Evolutionary conservation across 1,139 yeast genomes (phyloP).

Genomic region (Candida sanyaensis): DNA sequence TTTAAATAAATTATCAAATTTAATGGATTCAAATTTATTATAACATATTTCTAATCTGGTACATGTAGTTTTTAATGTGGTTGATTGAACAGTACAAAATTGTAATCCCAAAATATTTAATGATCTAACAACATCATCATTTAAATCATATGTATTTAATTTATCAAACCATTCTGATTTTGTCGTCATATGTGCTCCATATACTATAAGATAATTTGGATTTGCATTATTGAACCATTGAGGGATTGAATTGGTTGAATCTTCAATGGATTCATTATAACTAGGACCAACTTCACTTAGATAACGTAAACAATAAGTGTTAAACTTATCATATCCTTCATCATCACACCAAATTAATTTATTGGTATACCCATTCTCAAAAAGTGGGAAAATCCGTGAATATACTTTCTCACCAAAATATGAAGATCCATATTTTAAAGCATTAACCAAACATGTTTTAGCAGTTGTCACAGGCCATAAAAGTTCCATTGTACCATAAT

Average conservation of each 20-base stretch:
- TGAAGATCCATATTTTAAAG: constrained; percentile 9
- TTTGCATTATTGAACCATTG: constrained; percentile 5
- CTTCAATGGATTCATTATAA: neutral
- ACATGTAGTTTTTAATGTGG: constrained; percentile 5
- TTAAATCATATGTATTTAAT: neutral
- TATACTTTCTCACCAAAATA: constrained; percentile 10
- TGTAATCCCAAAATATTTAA: constrained; percentile 7
- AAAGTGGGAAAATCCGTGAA: constrained; percentile 5
- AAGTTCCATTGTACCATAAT: constrained; percentile 4
- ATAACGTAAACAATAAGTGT: constrained; percentile 6
- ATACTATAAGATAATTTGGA: constrained; percentile 3
- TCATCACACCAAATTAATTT: constrained; percentile 8
- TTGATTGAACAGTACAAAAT: constrained; percentile 7
- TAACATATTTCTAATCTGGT: constrained; percentile 4
- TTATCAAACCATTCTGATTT: constrained; percentile 3
- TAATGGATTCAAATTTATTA: constrained; percentile 4
- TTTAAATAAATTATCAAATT: constrained; percentile 4
- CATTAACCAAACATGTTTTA: constrained; percentile 8
- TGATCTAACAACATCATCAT: constrained; percentile 5
- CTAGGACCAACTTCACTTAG: constrained; percentile 3
- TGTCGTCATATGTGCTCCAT: constrained; percentile 2
- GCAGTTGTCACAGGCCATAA: constrained; percentile 9
- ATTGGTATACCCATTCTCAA: constrained; percentile 5
- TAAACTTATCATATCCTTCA: constrained; percentile 7
- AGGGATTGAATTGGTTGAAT: neutral